Conservation (phyloP, 2,329 filamentous ascomycete species). For the Fusarium incarnatum region DNA sequence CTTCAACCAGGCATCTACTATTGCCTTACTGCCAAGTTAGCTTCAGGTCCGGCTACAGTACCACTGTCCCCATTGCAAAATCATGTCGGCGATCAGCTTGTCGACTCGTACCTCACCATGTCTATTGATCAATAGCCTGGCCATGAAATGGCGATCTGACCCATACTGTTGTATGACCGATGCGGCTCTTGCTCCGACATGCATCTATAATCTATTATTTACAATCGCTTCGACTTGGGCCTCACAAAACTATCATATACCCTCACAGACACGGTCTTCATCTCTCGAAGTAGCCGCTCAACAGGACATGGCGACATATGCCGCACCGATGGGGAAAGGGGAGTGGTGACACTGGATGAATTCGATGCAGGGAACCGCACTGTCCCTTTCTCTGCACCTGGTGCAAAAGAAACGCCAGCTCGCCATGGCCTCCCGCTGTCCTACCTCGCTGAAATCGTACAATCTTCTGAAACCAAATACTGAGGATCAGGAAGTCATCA, state of each 20-base stretch:
- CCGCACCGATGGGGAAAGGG: constrained; percentile 28
- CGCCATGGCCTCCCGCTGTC: constrained; percentile 46
- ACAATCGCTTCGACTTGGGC: neutral
- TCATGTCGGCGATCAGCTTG: neutral
- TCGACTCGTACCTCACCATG: neutral
- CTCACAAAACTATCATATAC: neutral
- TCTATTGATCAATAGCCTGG: neutral
- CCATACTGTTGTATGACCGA: neutral
- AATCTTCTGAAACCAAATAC: constrained; percentile 48
- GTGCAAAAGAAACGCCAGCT: constrained; percentile 42
- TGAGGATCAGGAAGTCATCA: constrained; percentile 24
- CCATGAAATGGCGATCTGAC: neutral
- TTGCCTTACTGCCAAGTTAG: constrained; percentile 17
- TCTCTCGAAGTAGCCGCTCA: constrained; percentile 15
- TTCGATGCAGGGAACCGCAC: constrained; percentile 47
- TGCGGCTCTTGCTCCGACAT: neutral
- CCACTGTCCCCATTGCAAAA: neutral
- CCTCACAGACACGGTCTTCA: neutral
- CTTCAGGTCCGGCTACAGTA: constrained; percentile 8
- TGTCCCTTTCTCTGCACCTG: constrained; percentile 37
- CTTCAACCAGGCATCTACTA: constrained; percentile 27
- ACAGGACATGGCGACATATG: constrained; percentile 36
- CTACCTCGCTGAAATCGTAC: constrained; percentile 44
- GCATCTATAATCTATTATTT: neutral
- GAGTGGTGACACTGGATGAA: constrained; percentile 43